Conservation (phyloP, 805 yeast genomes). For the Cyberlindnera maritima region DNA sequence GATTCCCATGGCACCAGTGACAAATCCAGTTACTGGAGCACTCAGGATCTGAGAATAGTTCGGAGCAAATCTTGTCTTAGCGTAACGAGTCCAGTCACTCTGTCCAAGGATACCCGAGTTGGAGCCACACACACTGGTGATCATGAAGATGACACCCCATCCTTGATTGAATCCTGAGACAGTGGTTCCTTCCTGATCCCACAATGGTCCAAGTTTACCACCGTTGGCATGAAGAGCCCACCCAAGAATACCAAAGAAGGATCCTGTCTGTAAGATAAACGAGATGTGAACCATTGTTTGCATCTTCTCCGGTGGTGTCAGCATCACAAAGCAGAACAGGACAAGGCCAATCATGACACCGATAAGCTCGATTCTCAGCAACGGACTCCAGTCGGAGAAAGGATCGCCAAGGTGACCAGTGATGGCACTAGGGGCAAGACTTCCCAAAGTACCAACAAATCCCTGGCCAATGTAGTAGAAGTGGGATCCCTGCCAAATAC, state of each 20-base stretch:
- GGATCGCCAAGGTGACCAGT: constrained; percentile 25
- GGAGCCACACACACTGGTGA: constrained; percentile 22
- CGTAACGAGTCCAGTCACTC: constrained; percentile 34
- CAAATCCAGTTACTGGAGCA: constrained; percentile 29
- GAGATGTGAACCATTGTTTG: constrained; percentile 27
- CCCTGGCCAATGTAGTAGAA: constrained; percentile 37
- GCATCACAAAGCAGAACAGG: constrained; percentile 34
- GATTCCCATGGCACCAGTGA: constrained; percentile 32
- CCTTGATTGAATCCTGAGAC: constrained; percentile 30
- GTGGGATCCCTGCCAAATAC: constrained; percentile 39
- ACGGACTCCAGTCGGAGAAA: constrained; percentile 15
- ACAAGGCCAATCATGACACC: constrained; percentile 39
- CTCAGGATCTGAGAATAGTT: constrained; percentile 27
- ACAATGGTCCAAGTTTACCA: constrained; percentile 28
- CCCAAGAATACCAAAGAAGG: constrained; percentile 32
- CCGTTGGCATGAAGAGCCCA: constrained; percentile 28
- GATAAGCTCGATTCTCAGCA: constrained; percentile 11
- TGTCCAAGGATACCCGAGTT: constrained; percentile 33
- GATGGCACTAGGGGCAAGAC: constrained; percentile 30
- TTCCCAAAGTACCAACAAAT: constrained; percentile 30
- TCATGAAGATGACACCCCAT: constrained; percentile 27
- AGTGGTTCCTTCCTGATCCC: constrained; percentile 9
- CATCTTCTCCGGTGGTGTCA: constrained; percentile 33
- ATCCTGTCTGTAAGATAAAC: constrained; percentile 27
- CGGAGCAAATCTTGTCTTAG: constrained; percentile 25